Evolutionary conservation across 2,329 filamentous ascomycete genomes (phyloP).

Genomic region (Aspergillus niger): DNA sequence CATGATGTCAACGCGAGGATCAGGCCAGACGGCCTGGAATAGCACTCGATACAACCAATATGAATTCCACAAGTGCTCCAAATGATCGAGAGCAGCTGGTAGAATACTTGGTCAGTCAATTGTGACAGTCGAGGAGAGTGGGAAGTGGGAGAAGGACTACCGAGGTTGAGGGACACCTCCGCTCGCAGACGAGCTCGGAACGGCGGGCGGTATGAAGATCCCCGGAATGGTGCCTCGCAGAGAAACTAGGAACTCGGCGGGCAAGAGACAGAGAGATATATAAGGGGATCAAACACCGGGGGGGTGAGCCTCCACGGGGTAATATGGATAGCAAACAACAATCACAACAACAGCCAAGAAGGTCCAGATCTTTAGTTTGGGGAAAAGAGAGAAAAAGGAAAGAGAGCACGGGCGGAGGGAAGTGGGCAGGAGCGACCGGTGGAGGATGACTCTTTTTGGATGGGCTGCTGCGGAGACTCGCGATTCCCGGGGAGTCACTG

Average conservation of each 20-base stretch:
- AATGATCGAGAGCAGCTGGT: neutral
- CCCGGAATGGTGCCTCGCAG: conserved; percentile 3
- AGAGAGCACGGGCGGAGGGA: conserved; percentile 6
- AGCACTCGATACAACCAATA: conserved; percentile 12
- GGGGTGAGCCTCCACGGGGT: neutral
- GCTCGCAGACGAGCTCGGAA: conserved; percentile 13
- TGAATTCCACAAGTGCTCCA: neutral
- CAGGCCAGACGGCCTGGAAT: conserved; percentile 33
- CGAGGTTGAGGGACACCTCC: conserved; percentile 30
- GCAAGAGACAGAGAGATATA: neutral
- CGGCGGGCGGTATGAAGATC: conserved; percentile 10
- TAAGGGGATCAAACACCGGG: neutral
- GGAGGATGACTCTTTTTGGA: conserved; percentile 20
- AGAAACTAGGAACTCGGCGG: neutral
- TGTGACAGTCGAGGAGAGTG: neutral
- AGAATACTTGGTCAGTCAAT: conserved; percentile 1
- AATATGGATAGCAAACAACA: neutral
- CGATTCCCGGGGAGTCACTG: conserved; percentile 27
- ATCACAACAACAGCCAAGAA: too few relatives aligned
- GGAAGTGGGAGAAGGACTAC: conserved; percentile 25
- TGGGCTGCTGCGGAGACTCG: conserved; percentile 24
- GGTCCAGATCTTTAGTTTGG: too few relatives aligned
- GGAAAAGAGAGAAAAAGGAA: neutral
- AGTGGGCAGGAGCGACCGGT: conserved; percentile 12
- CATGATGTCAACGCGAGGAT: conserved; percentile 57